Percentiles rank a stretch among this genome's conserved stretches.
Evolutionary conservation across 2,329 filamentous ascomycete genomes (phyloP).

Genomic region (Colletotrichum tropicicola): DNA sequence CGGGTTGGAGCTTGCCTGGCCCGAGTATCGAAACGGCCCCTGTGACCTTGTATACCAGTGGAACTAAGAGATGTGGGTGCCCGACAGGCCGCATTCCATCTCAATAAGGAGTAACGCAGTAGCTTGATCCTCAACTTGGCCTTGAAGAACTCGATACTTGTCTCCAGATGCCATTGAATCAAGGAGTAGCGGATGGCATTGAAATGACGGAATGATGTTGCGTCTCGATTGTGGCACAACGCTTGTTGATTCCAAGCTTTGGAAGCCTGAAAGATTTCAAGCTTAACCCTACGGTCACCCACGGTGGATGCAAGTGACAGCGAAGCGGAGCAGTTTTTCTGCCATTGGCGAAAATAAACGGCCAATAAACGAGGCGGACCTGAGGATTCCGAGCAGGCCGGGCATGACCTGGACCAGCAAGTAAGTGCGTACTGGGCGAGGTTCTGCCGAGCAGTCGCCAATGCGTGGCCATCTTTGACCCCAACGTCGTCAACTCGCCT

Average conservation of each 20-base stretch:
- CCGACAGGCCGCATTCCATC: conserved; percentile 17
- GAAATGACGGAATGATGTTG: neutral
- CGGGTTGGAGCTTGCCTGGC: neutral
- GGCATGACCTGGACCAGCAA: conserved; percentile 4
- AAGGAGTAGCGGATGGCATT: neutral
- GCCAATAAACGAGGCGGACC: neutral
- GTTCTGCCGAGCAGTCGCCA: neutral
- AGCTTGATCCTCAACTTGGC: conserved; percentile 14
- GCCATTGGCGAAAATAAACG: conserved; percentile 9
- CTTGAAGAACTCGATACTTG: conserved; percentile 4
- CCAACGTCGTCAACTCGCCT: neutral
- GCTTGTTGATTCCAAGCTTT: conserved; percentile 2
- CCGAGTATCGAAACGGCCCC: neutral
- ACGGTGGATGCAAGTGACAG: neutral
- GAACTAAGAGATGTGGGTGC: neutral
- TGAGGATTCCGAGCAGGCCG: neutral
- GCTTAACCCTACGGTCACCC: neutral
- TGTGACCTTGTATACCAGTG: neutral
- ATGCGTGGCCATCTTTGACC: neutral
- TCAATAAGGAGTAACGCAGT: neutral
- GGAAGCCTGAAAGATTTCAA: neutral
- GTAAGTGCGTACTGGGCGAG: neutral
- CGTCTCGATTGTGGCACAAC: neutral
- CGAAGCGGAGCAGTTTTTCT: neutral
- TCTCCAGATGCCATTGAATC: conserved; percentile 11